phyloP scores from a whole-genome alignment of 306 rosid species.

The Castanea mollissima region DNA sequence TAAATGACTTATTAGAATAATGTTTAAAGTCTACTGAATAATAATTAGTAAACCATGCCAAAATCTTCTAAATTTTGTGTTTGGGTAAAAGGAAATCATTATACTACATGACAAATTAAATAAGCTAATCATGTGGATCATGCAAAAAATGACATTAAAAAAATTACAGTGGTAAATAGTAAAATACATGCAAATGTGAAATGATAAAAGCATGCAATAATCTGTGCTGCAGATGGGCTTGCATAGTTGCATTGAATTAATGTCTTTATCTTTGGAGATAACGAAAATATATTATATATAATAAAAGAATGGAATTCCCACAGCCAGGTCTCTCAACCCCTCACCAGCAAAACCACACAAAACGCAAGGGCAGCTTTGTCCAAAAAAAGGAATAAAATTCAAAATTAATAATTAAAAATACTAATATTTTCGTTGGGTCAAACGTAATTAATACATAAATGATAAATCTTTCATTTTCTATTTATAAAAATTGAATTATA shows the following conservation, averaged over 20 bases:
- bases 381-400: neutral
- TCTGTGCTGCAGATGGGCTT: neutral
- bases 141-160: no score
- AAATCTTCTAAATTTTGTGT: neutral
- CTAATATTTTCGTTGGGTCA: no score
- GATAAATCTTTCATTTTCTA: neutral
- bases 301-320: neutral
- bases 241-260: neutral
- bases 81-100: no score
- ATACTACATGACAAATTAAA: neutral
- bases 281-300: neutral
- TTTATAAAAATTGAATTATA: neutral
- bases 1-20: neutral
- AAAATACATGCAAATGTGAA: no score
- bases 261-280: neutral
- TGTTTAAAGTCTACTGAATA: neutral
- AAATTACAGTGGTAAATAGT: no score
- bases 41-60: neutral
- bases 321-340: neutral
- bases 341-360: neutral
- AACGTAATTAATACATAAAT: no score
- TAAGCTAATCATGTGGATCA: neutral
- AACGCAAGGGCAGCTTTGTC: neutral
- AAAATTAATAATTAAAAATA: neutral
- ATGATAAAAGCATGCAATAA: neutral